These are phyloP conservation scores for Zopfochytrium polystomum DNA, from an alignment of 371 early-diverging fungal species.

Conservation along the genomic window DNA sequence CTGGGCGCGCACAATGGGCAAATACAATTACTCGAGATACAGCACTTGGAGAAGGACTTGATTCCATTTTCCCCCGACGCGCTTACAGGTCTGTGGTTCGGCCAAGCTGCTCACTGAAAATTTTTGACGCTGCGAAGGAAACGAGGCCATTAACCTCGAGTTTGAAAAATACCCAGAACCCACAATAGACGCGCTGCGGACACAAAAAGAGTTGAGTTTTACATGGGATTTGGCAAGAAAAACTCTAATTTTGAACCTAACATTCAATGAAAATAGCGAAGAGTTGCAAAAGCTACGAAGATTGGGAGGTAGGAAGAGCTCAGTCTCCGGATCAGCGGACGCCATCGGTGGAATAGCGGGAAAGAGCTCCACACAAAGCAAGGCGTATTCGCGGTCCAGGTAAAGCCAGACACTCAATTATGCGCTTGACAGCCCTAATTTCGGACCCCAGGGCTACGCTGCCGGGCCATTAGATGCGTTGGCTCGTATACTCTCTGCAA, in stretches of 20 bases:
- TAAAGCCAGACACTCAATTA: too few relatives aligned
- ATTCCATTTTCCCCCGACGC: slow-evolving; percentile 37
- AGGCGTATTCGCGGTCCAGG: background rate
- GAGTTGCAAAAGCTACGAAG: slow-evolving; percentile 29
- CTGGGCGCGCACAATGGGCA: slow-evolving; percentile 20
- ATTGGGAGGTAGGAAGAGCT: too few relatives aligned
- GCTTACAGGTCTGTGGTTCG: too few relatives aligned
- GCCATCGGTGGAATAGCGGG: background rate
- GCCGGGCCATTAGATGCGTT: background rate
- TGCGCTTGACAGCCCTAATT: too few relatives aligned
- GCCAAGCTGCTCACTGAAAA: slow-evolving; percentile 17
- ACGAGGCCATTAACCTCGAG: slow-evolving; percentile 21
- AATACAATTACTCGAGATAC: slow-evolving; percentile 33
- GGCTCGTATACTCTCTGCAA: background rate
- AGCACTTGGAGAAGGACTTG: slow-evolving; percentile 35
- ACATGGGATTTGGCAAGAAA: too few relatives aligned
- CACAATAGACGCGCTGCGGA: slow-evolving; percentile 37
- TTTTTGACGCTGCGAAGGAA: background rate
- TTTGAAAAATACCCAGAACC: slow-evolving; percentile 37
- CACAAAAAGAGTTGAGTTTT: slow-evolving; percentile 41
- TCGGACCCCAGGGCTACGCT: background rate
- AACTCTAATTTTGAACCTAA: too few relatives aligned
- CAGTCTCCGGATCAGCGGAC: too few relatives aligned
- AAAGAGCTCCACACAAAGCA: too few relatives aligned
- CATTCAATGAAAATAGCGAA: slow-evolving; percentile 26